Base-by-base conservation (phyloP, 2,329 filamentous ascomycete genomes). In the Diatrype stigma region DNA sequence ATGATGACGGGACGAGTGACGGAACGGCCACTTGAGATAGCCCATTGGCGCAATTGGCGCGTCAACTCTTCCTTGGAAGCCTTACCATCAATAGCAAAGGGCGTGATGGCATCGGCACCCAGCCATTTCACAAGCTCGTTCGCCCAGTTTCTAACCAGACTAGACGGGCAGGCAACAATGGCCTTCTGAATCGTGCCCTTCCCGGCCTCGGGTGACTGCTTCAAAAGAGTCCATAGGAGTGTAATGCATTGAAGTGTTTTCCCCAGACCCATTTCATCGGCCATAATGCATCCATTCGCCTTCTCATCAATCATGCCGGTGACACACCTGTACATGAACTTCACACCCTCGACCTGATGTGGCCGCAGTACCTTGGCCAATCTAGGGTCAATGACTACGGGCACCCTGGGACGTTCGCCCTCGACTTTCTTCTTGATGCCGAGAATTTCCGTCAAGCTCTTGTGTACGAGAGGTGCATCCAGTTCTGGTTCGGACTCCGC, bases 261-360 rank as follows among this genome's bases (percentile, higher is more conserved):
- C 51, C 94, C 94, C 28, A 99, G 75, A 60, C 94, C 94, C 94
- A 99, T 99, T 67, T 96, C 94, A 67, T 99, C 94, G 48, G 94
- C 94, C 94, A 99, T 99, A 67, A 99, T 99, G 71, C 94, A 99
- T 2, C 94, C 94, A 68, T 96, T 89, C 46, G 94, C 94, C 61
- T 93, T 93, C 35, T 87, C 81, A 62, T 97, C 94, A 50, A 97
- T 89, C 78, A 97, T 80, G n/a, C 94, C 94, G 1, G 93, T 97
- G 6, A 94, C 91, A 64, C 90, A 96, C 58, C 84, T 82, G 70
- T 97, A 99, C 78, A 99, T 85, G 70, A 99, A 99, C 74, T 94
- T 96, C 56, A 99, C 94, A 63, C 94, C 94, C 67, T 97, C 94
- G 35, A 99, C 87, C 71, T 99, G 94, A 85, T 99, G 94, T 2